A percentile compares a stretch with the other conserved stretches of the same genome.
phyloP scores from a whole-genome alignment of 768 basidiomycete genomes.

The Cystobasidium tubakii region DNA sequence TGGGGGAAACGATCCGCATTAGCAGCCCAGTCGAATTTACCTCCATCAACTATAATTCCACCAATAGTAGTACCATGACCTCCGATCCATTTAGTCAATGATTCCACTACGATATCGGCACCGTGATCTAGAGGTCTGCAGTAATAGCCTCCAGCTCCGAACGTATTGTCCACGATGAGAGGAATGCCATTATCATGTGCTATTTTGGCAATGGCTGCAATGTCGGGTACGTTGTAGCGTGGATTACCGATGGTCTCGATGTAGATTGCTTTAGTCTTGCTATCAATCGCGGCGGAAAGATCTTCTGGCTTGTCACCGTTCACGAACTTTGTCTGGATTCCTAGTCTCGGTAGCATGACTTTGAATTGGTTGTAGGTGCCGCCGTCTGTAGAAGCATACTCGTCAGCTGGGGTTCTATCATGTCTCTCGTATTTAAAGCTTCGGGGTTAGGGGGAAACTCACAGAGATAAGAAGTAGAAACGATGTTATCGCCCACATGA shows the following conservation, averaged over 20 bases:
- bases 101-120: constrained; percentile 67
- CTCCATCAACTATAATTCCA: constrained; percentile 68
- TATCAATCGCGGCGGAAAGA: constrained; percentile 65
- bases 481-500: constrained; percentile 64
- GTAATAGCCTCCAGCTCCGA: constrained; percentile 54
- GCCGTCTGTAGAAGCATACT: constrained; percentile 1
- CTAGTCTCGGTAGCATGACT: constrained; percentile 61
- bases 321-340: constrained; percentile 64
- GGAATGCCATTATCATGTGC: constrained; percentile 69
- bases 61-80: constrained; percentile 64
- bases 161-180: constrained; percentile 63
- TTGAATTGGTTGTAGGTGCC: constrained; percentile 42
- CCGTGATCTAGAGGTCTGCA: constrained; percentile 66
- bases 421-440: too few species aligned
- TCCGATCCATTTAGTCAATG: constrained; percentile 62
- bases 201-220: constrained; percentile 66
- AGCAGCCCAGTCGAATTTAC: constrained; percentile 61
- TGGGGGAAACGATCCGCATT: constrained; percentile 63
- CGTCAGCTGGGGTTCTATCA: background rate
- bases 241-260: constrained; percentile 77
- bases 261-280: constrained; percentile 58
- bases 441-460: constrained; percentile 52
- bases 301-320: constrained; percentile 56
- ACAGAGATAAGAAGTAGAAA: constrained; percentile 64
- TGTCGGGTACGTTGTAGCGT: constrained; percentile 59